These are phyloP conservation scores for Hanseniaspora gamundiae DNA, from an alignment of 1,139 yeast genomes.

Conservation along the genomic window DNA sequence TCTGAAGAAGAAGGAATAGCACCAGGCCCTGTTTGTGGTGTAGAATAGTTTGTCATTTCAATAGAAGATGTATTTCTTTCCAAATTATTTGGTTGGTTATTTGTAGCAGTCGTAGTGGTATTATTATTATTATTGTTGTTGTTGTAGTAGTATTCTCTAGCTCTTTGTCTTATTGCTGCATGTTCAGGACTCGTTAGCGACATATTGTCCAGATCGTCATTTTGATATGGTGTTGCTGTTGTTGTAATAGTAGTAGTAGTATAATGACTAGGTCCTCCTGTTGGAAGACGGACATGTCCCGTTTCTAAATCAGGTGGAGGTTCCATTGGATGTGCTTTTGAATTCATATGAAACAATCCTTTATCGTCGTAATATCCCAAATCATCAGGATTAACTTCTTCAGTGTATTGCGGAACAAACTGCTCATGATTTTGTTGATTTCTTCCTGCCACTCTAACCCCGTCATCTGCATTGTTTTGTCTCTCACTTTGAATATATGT, in stretches of 20 bases:
- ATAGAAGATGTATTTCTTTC: not conserved
- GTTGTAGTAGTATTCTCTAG: slow-evolving; percentile 5
- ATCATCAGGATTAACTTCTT: slow-evolving; percentile 53
- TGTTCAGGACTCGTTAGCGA: slow-evolving; percentile 3
- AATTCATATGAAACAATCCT: slow-evolving; percentile 38
- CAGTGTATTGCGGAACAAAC: slow-evolving; percentile 47
- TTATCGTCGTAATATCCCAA: slow-evolving; percentile 68
- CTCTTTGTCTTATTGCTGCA: slow-evolving; percentile 7
- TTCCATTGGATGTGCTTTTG: slow-evolving; percentile 3
- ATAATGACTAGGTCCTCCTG: too few species aligned
- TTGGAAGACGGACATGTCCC: not conserved
- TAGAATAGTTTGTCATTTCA: not conserved
- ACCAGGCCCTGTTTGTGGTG: too few species aligned
- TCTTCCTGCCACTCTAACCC: slow-evolving; percentile 1
- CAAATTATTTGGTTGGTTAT: not conserved
- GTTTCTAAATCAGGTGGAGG: slow-evolving; percentile 6
- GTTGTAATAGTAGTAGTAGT: too few species aligned
- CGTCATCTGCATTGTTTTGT: slow-evolving; percentile 32
- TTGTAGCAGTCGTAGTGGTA: not conserved
- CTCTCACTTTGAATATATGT: slow-evolving; percentile 64
- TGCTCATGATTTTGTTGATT: slow-evolving; percentile 5
- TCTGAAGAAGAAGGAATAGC: too few species aligned
- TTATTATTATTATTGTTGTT: not conserved
- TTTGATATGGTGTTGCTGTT: not conserved
- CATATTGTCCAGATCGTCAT: not conserved